Evolutionary conservation across 2,329 filamentous ascomycete genomes (phyloP).

Genomic region (Xylaria sp.): DNA sequence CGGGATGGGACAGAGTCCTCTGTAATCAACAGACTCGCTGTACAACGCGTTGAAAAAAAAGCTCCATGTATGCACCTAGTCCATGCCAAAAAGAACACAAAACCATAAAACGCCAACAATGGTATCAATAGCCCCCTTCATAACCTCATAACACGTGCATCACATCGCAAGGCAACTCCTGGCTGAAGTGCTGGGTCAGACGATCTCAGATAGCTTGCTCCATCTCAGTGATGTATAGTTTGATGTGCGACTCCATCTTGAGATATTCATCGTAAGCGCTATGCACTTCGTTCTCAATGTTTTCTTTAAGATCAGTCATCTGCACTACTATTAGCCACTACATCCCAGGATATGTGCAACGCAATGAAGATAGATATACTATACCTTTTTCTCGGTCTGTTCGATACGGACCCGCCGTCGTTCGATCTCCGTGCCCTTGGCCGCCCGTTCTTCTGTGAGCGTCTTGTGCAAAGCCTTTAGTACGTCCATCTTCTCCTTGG

Average conservation of each 20-base stretch:
- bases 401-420: slow-evolving; percentile 90
- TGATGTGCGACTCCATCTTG: slow-evolving; percentile 97
- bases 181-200: background rate
- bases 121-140: slow-evolving; percentile 47
- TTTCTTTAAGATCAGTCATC: slow-evolving; percentile 98
- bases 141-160: slow-evolving; percentile 34
- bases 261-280: slow-evolving; percentile 91
- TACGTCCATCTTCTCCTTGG: slow-evolving; percentile 89
- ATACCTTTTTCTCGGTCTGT: slow-evolving; percentile 97
- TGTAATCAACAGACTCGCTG: background rate
- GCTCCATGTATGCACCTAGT: slow-evolving; percentile 18
- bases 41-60: background rate
- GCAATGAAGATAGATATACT: slow-evolving; percentile 29
- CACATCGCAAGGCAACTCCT: slow-evolving; percentile 18
- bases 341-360: no score
- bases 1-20: background rate
- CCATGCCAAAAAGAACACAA: no score
- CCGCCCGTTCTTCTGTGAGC: slow-evolving; percentile 81
- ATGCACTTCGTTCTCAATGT: slow-evolving; percentile 93
- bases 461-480: slow-evolving; percentile 78
- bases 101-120: slow-evolving; percentile 52
- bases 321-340: slow-evolving; percentile 50
- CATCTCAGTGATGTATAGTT: slow-evolving; percentile 98
- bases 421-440: slow-evolving; percentile 92
- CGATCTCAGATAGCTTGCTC: slow-evolving; percentile 73